A percentile compares a stretch with the other conserved stretches of the same genome.
These are phyloP conservation scores for Globisporangium mamillatum DNA, from an alignment of 352 stramenopile genomes.

Conservation along the genomic window DNA sequence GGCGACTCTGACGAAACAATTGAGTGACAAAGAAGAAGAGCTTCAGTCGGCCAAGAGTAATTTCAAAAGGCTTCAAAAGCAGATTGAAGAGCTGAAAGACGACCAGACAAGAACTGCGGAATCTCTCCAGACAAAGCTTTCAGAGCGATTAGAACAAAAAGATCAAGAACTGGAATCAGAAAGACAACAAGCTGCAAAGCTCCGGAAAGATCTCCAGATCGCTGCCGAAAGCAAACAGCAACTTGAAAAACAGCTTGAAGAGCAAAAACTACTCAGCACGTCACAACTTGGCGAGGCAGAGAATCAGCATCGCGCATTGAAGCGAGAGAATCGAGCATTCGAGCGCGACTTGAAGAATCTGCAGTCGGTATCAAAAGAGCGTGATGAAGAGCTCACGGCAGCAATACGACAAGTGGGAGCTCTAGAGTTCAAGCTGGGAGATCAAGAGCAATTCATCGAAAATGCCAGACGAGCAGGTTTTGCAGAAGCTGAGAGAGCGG, in stretches of 20 bases:
- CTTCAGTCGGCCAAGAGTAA: conserved; percentile 2
- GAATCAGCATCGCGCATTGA: conserved; percentile 45
- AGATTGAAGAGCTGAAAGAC: not conserved
- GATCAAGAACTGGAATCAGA: conserved; percentile 25
- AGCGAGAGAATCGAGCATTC: conserved; percentile 54
- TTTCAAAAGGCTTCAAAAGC: conserved; percentile 1
- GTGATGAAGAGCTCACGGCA: conserved; percentile 39
- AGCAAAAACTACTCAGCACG: conserved; percentile 15
- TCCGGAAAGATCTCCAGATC: conserved; percentile 25
- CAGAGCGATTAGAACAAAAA: conserved; percentile 17
- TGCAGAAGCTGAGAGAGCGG: conserved; percentile 48
- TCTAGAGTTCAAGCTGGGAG: conserved; percentile 34
- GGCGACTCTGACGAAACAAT: conserved; percentile 4
- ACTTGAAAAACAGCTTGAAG: conserved; percentile 29
- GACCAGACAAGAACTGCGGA: not conserved
- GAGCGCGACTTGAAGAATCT: conserved; percentile 60
- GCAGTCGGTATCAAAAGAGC: conserved; percentile 47
- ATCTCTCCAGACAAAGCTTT: conserved; percentile 18
- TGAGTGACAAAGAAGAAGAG: conserved; percentile 14
- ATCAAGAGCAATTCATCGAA: conserved; percentile 32
- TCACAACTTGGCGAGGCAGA: conserved; percentile 44
- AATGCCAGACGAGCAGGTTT: conserved; percentile 33
- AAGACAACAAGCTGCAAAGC: conserved; percentile 12
- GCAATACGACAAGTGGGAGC: conserved; percentile 31
- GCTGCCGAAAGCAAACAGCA: conserved; percentile 4